Evolutionary conservation across 768 basidiomycete genomes (phyloP).

Genomic region (Phlebiopsis flavidoalba): DNA sequence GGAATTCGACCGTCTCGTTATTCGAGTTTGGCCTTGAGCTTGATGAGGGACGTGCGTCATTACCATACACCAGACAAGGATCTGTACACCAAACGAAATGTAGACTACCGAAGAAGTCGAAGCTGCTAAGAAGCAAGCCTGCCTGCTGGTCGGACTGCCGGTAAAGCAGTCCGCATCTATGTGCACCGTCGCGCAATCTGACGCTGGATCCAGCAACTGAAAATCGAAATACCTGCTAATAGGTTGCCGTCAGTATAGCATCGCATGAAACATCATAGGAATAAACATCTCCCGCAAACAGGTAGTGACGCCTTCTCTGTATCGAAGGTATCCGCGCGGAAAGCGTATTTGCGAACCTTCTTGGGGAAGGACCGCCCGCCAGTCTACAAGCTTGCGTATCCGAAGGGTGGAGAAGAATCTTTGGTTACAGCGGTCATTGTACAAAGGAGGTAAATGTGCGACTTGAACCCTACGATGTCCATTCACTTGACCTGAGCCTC

Average conservation of each 20-base stretch:
- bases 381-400: constrained; percentile 67
- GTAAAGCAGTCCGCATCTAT: constrained; percentile 36
- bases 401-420: constrained; percentile 58
- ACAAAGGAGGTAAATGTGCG: constrained; percentile 65
- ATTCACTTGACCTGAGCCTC: not conserved
- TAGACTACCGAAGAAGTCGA: constrained; percentile 92
- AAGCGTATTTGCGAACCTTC: constrained; percentile 80
- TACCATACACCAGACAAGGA: not conserved
- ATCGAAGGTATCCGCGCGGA: constrained; percentile 94
- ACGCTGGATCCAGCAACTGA: constrained; percentile 66
- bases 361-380: constrained; percentile 64
- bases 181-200: constrained; percentile 10
- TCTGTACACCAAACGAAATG: not conserved
- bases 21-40: constrained; percentile 98
- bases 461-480: not conserved
- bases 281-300: constrained; percentile 24
- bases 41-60: constrained; percentile 85
- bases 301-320: constrained; percentile 97
- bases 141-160: constrained; percentile 78
- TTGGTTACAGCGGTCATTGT: constrained; percentile 65
- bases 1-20: constrained; percentile 90
- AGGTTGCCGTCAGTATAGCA: constrained; percentile 41
- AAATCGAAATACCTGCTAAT: constrained; percentile 99
- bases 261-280: constrained; percentile 2
- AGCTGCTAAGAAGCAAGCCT: constrained; percentile 73